These are phyloP conservation scores for Nannochloropsis gaditana DNA, from an alignment of 108 stramenopile species.

Conservation along the genomic window DNA sequence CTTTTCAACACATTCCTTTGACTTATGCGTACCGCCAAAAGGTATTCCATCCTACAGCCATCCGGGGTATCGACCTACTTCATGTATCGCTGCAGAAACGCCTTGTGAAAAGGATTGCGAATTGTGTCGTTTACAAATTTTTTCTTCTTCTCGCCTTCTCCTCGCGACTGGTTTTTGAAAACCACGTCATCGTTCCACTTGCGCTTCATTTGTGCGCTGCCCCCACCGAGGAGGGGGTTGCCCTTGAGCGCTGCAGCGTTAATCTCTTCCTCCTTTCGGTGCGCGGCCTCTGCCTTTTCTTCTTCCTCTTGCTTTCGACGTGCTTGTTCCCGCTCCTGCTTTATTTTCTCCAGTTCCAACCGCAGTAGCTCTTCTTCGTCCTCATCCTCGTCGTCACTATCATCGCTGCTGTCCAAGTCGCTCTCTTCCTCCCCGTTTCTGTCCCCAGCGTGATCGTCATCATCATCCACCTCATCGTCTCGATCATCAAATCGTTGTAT, in stretches of 20 bases:
- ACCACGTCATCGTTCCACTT: slow-evolving; percentile 59
- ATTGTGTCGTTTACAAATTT: slow-evolving; percentile 58
- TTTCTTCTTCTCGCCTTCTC: slow-evolving; percentile 50
- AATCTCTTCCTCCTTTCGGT: slow-evolving; percentile 31
- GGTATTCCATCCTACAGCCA: too few relatives aligned
- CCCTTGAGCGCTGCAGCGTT: slow-evolving; percentile 41
- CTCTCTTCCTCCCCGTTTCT: slow-evolving; percentile 36
- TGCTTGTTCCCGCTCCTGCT: slow-evolving; percentile 50
- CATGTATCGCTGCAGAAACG: slow-evolving; percentile 41
- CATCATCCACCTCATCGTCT: slow-evolving; percentile 34
- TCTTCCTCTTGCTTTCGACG: slow-evolving; percentile 40
- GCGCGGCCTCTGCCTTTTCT: slow-evolving; percentile 48
- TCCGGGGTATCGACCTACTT: background rate
- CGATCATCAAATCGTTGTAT: background rate
- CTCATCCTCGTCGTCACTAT: slow-evolving; percentile 53
- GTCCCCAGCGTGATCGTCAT: slow-evolving; percentile 36
- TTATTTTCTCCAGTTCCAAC: slow-evolving; percentile 54
- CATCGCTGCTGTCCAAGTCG: slow-evolving; percentile 50
- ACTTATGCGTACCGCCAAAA: too few relatives aligned
- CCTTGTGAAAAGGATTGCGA: slow-evolving; percentile 51
- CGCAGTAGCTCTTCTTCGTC: slow-evolving; percentile 53
- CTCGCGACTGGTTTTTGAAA: slow-evolving; percentile 54
- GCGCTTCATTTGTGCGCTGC: slow-evolving; percentile 47
- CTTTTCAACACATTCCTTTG: too few relatives aligned
- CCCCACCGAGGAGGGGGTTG: slow-evolving; percentile 29